Evolutionary conservation across 305 asterid genomes (phyloP), one percentile per base, ranked within the genome.

Genomic region (Solanum aculeatissimum): DNA sequence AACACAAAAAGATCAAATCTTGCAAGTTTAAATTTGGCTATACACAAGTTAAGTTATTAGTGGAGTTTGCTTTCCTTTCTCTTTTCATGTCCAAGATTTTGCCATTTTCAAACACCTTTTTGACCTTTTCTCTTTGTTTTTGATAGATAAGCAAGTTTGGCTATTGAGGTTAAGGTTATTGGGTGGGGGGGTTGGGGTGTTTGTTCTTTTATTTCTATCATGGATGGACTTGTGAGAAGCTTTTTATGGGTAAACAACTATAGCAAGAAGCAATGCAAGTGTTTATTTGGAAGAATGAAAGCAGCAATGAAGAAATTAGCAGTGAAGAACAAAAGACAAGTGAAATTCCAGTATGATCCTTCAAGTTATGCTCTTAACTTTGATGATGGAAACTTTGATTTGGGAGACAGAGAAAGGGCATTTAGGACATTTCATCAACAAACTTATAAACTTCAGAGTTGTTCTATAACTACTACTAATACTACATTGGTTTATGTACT

Each of bases 351-450:
- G 88, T 92, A 92, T 74, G 96, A 92, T 84, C 92, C 94, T 49
- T 89, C 88, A 18, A 92, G 96, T 51, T 92, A 92, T 83, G 92
- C 96, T 13, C 89, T 92, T 80, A 92, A 92, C 90, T 92, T 92
- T 79, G 96, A 92, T 72, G 96, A 92, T 87, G 93, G 93, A 4
- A 81, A 69, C 79, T 55, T 85, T 23, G 85, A 81, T 63, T 38
- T 83, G 35, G 84, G 63, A 13, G 87, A 27, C 53, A 62, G 53
- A 16, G 86, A 69, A 8, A 74, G 66, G 53, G 60, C 45, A 14
- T 79, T 66, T 8, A 74, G 54, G 40, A 43, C 74, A 9, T 79
- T 80, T 63, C 81, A 65, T 7, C 83, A 19, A 15, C 84, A 84
- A 42, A 19, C 62, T 49, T 15, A 51, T 18, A 89, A 71, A 81